phyloP scores from a whole-genome alignment of 331 rosid genomes.

The Saraca asoca region DNA sequence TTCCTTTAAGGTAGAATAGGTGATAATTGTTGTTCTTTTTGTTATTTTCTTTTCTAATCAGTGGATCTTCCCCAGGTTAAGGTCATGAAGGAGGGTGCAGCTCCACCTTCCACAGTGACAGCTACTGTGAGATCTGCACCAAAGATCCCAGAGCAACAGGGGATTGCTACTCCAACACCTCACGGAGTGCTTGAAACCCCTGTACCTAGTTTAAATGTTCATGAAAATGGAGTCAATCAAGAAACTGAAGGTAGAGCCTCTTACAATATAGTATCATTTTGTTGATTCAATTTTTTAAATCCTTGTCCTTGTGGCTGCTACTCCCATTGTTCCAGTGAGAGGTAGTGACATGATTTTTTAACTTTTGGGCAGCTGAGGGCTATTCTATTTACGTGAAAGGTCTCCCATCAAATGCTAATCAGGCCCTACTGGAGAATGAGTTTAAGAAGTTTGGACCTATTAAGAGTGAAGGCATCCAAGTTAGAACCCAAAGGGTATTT shows the following conservation, averaged over 20 bases:
- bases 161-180: conserved; percentile 46
- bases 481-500: conserved; percentile 68
- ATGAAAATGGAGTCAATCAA: conserved; percentile 48
- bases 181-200: conserved; percentile 40
- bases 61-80: conserved; percentile 45
- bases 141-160: conserved; percentile 55
- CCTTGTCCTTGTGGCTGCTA: background rate
- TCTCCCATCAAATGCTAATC: conserved; percentile 54
- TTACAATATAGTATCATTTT: background rate
- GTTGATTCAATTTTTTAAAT: background rate
- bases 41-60: conserved; percentile 27
- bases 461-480: conserved; percentile 77
- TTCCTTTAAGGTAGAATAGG: conserved; percentile 1
- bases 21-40: conserved; percentile 10
- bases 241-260: conserved; percentile 67
- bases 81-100: conserved; percentile 59
- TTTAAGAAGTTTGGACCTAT: conserved; percentile 87
- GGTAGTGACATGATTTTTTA: conserved; percentile 11
- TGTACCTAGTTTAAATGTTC: conserved; percentile 34
- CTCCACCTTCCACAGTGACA: conserved; percentile 39
- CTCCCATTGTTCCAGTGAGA: background rate
- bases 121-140: conserved; percentile 42
- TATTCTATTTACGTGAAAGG: conserved; percentile 73
- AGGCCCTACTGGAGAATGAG: conserved; percentile 53
- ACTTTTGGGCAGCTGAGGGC: conserved; percentile 61